Evolutionary conservation across 352 stramenopile species (phyloP).

Genomic region (Globisporangium abappressorium): DNA sequence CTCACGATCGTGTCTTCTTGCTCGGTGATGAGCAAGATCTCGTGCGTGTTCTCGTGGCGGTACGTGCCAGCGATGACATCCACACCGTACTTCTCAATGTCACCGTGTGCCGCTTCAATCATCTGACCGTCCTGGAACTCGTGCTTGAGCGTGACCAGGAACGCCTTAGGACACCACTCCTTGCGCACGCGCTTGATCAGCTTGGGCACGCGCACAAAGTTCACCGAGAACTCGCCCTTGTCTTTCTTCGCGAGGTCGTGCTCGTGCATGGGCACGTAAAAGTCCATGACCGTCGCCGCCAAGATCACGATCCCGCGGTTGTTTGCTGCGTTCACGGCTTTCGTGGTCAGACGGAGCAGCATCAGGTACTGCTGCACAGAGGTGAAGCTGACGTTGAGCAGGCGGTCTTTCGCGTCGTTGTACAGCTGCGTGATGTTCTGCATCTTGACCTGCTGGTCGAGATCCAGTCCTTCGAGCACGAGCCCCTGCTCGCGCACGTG

Average conservation of each 20-base stretch:
- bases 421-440: constrained; percentile 64
- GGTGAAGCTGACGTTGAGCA: constrained; percentile 76
- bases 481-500: constrained; percentile 52
- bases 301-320: constrained; percentile 70
- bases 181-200: constrained; percentile 79
- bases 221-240: constrained; percentile 67
- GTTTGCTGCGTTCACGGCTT: constrained; percentile 54
- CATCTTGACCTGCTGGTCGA: constrained; percentile 60
- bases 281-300: constrained; percentile 78
- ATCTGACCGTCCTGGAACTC: constrained; percentile 62
- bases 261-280: constrained; percentile 55
- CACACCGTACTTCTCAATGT: constrained; percentile 80
- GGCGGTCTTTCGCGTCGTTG: constrained; percentile 54
- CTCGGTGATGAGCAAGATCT: constrained; percentile 78
- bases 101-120: constrained; percentile 61
- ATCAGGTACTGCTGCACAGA: constrained; percentile 84
- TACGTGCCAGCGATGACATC: constrained; percentile 75
- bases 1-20: constrained; percentile 80
- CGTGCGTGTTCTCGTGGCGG: constrained; percentile 34
- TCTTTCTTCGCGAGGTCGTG: constrained; percentile 31
- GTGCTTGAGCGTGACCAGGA: constrained; percentile 79
- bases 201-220: constrained; percentile 78
- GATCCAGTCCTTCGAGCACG: constrained; percentile 63
- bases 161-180: constrained; percentile 78
- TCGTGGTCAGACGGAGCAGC: constrained; percentile 55